Evolutionary conservation across 768 basidiomycete genomes (phyloP).

Genomic region (Mycena haematopus): DNA sequence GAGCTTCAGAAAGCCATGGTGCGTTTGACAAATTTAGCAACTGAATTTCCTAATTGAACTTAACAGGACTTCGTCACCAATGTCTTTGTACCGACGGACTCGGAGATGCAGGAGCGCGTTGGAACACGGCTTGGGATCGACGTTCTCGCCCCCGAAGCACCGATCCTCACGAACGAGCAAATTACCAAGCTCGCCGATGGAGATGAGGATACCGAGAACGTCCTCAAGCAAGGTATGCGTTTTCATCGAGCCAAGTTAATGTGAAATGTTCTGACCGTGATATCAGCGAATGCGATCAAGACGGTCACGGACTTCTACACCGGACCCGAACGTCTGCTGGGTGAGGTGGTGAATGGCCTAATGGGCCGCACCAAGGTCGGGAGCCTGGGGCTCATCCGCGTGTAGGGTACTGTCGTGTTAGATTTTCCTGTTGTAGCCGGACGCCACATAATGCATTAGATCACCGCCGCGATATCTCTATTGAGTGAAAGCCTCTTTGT

Average conservation of each 20-base stretch:
- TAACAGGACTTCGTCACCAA: slow-evolving; percentile 28
- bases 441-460: too few species aligned
- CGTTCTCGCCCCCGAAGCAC: slow-evolving; percentile 31
- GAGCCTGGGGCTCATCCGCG: slow-evolving; percentile 14
- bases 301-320: slow-evolving; percentile 24
- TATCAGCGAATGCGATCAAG: slow-evolving; percentile 22
- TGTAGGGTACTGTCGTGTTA: not conserved
- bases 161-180: slow-evolving; percentile 34
- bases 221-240: slow-evolving; percentile 22
- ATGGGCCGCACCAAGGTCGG: slow-evolving; percentile 16
- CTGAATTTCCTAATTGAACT: not conserved
- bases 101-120: slow-evolving; percentile 36
- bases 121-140: slow-evolving; percentile 35
- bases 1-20: slow-evolving; percentile 39
- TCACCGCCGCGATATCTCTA: too few species aligned
- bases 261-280: not conserved
- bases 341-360: slow-evolving; percentile 19
- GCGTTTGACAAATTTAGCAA: not conserved
- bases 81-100: slow-evolving; percentile 36
- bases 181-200: slow-evolving; percentile 26
- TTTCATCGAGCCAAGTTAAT: not conserved
- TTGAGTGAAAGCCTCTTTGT: too few species aligned
- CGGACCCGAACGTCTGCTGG: slow-evolving; percentile 24
- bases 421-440: too few species aligned
- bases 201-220: slow-evolving; percentile 30